Evolutionary conservation across 148 eudicot genomes (phyloP), one percentile per base, ranked within the genome.

Genomic region (Vaccinium vitisidaea): DNA sequence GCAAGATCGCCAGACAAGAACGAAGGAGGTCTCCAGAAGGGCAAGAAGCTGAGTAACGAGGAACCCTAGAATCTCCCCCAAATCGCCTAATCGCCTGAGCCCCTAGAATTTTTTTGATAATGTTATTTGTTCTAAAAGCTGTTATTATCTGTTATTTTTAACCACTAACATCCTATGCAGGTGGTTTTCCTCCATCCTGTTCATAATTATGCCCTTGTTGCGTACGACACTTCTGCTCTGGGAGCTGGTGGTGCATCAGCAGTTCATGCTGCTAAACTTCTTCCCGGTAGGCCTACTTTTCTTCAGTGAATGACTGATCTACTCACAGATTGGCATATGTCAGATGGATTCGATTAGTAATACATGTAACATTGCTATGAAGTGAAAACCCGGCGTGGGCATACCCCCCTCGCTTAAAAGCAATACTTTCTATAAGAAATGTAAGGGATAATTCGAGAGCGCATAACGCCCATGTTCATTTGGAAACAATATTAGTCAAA

Each of bases 161-260:
- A 59, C 48, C 61, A 81, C 56, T 83, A 65, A 43, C 70, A 83
- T 85, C 49, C 61, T 65, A 70, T 89, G 50, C 90, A 97, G 99
- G 98, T 95, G 52, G 98, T 93, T 83, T 97, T 97, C 89, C 98
- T 97, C 79, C 99, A 97, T 86, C 99, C 99, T 25, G 93, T 94
- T 78, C 98, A 97, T 83, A 97, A 97, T 87, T 97, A 87, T 90
- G 99, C 98, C 59, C 94, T 97, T 85, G 86, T 97, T 91, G 98
- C 98, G 43, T 97, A 97, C 89, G 90, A 95, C 56, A 98, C 98
- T 88, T 93, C 95, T 84, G 94, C 96, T 61, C 91, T 97, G 80
- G 99, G 99, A 73, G 83, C 93, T 83, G 90, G 87, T 86, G 99
- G 98, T 86, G 89, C 93, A 67, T 91, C 96, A n/a, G 90, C 86